These are phyloP conservation scores for Colletotrichum chrysophilum DNA, from an alignment of 2,329 filamentous ascomycete genomes.

Conservation along the genomic window DNA sequence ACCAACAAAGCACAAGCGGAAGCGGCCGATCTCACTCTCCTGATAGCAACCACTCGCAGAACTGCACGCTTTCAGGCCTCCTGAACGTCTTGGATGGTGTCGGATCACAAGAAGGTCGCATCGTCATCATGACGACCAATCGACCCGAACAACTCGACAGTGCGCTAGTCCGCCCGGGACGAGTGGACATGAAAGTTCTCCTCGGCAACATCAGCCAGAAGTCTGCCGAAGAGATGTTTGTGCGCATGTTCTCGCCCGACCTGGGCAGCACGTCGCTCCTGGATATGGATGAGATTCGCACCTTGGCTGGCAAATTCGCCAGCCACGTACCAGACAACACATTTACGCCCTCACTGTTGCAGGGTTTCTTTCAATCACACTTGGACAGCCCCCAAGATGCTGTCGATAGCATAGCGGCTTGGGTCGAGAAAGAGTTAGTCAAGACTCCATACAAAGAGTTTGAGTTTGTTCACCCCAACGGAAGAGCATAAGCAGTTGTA, in stretches of 20 bases:
- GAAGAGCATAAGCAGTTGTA: neutral
- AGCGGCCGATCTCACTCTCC: conserved; percentile 13
- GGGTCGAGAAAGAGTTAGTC: conserved; percentile 40
- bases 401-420: conserved; percentile 34
- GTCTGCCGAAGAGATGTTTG: conserved; percentile 51
- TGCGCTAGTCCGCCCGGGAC: conserved; percentile 68
- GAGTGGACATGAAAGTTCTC: conserved; percentile 68
- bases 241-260: conserved; percentile 49
- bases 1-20: conserved; percentile 19
- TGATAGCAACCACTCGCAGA: conserved; percentile 16
- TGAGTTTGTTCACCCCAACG: conserved; percentile 25
- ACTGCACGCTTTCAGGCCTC: conserved; percentile 65
- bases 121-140: conserved; percentile 79
- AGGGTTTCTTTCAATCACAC: conserved; percentile 52
- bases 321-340: conserved; percentile 52
- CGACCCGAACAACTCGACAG: conserved; percentile 67
- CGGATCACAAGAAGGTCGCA: conserved; percentile 70
- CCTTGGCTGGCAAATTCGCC: conserved; percentile 60
- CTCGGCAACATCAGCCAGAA: conserved; percentile 55
- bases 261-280: conserved; percentile 28
- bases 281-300: conserved; percentile 33
- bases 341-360: conserved; percentile 55
- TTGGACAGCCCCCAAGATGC: conserved; percentile 43
- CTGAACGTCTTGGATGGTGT: conserved; percentile 76
- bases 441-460: conserved; percentile 33